A percentile compares a stretch with the other conserved stretches of the same genome.
These are phyloP conservation scores for Ramaria sp. DNA, from an alignment of 768 basidiomycete genomes.

Conservation along the genomic window DNA sequence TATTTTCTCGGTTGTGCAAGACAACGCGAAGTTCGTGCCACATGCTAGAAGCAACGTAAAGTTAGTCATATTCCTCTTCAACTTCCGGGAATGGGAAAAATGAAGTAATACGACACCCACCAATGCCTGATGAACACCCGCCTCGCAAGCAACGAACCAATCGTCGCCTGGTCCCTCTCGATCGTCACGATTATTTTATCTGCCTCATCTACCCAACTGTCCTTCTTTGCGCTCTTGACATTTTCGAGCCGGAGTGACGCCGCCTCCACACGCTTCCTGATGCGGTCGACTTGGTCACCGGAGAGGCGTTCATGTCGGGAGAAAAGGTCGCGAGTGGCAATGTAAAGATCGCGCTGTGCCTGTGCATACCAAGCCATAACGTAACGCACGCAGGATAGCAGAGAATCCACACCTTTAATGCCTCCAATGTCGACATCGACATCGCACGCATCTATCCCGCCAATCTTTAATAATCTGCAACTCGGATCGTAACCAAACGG, in stretches of 20 bases:
- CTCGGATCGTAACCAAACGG: no score
- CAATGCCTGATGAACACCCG: conserved; percentile 82
- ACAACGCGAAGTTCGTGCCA: conserved; percentile 96
- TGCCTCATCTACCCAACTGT: conserved; percentile 78
- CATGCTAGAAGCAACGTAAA: conserved; percentile 39
- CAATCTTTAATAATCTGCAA: no score
- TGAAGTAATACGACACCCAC: conserved; percentile 28
- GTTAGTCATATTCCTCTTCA: not conserved
- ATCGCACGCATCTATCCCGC: conserved; percentile 45
- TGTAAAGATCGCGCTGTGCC: conserved; percentile 75
- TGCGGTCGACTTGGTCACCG: conserved; percentile 75
- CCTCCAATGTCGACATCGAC: conserved; percentile 61
- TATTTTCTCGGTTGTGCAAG: conserved; percentile 82
- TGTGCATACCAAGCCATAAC: conserved; percentile 20
- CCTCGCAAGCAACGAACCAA: conserved; percentile 61
- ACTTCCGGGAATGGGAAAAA: not conserved
- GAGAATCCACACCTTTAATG: conserved; percentile 47
- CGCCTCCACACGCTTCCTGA: conserved; percentile 77
- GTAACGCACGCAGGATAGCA: not conserved
- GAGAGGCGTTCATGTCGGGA: conserved; percentile 83
- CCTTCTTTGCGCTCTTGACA: conserved; percentile 57
- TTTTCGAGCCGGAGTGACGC: conserved; percentile 69
- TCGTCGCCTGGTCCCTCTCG: conserved; percentile 79
- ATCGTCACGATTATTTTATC: conserved; percentile 62
- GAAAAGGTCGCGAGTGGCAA: conserved; percentile 80